A percentile compares a stretch with the other conserved stretches of the same genome.
These are phyloP conservation scores for Plasmodium yoelii DNA, from an alignment of 169 alveolate genomes.

Conservation along the genomic window DNA sequence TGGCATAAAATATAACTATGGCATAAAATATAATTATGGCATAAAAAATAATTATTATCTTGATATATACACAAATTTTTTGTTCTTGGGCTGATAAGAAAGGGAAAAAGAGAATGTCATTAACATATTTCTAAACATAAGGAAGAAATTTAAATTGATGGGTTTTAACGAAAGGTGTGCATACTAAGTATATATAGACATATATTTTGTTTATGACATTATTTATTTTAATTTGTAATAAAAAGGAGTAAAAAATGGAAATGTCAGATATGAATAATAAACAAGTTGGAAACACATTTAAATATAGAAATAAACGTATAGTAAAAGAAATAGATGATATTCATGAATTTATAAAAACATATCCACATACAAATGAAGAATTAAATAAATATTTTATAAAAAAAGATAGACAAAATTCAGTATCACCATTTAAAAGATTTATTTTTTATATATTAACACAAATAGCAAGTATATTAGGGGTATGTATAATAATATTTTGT, in stretches of 20 bases:
- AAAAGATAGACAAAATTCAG: conserved; percentile 39
- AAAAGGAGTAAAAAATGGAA: neutral
- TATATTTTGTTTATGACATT: too few species aligned
- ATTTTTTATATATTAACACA: conserved; percentile 65
- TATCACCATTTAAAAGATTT: conserved; percentile 63
- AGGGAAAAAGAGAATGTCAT: too few species aligned
- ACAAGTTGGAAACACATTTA: neutral
- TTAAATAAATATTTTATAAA: conserved; percentile 61
- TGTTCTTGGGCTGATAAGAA: too few species aligned
- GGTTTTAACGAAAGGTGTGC: neutral
- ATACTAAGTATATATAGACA: neutral
- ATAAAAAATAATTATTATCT: too few species aligned
- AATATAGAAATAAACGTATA: conserved; percentile 44
- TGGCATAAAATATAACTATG: too few species aligned
- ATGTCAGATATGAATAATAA: conserved; percentile 7
- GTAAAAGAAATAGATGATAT: conserved; percentile 59
- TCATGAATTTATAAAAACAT: conserved; percentile 47
- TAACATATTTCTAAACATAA: too few species aligned
- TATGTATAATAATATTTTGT: conserved; percentile 55
- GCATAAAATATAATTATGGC: too few species aligned
- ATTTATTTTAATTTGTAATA: too few species aligned
- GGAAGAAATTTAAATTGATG: too few species aligned
- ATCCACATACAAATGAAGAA: conserved; percentile 67
- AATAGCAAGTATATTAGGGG: conserved; percentile 62
- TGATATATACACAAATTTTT: too few species aligned